Evolutionary conservation across 805 yeast species (phyloP), one percentile per base, ranked within the genome.

Genomic region (Maudiozyma saulgeensis): DNA sequence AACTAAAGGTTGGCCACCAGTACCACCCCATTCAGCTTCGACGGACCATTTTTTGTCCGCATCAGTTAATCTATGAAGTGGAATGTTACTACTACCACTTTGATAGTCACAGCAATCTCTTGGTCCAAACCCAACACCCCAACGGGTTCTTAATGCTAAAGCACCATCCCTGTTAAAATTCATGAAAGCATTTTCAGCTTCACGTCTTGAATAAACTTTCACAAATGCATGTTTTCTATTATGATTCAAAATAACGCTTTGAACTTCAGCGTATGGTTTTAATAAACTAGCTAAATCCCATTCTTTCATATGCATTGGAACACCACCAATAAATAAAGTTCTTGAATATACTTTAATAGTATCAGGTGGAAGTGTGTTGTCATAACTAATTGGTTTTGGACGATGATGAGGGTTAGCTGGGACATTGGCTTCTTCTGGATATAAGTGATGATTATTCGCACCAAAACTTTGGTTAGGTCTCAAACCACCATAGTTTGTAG

Each of bases 71-170:
- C 96, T 79, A 51, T 78, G 79, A 45, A 93, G 70, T 15, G 98
- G 96, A 53, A 93, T 88, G 37, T 89, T 78, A 52, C 96, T 84
- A 38, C 83, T 76, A 53, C 99, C 99, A 50, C 83, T 83, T 62
- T 83, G 90, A 68, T 93, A 93, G 68, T 93, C 95, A 66, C 96
- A 87, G 72, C 98, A 91, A 67, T 93, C 98, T 72, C 99, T 81
- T 48, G 99, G 99, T 4, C 99, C 99, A 62, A 86, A 93, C 1
- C 99, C 99, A 53, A 93, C 98, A 56, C 98, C 99, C 99, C 99
- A 93, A 64, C 96, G 78, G 4, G 95, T 87, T 68, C 98, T 79
- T 57, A 93, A 72, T 64, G 56, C 79, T 71, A 63, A 69, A 9
- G 78, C 67, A 40, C 84, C 83, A 53, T 81, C 82, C 56, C 82